These are phyloP conservation scores for Amoebophrya sp. DNA, from an alignment of 169 alveolate genomes.

Conservation along the genomic window DNA sequence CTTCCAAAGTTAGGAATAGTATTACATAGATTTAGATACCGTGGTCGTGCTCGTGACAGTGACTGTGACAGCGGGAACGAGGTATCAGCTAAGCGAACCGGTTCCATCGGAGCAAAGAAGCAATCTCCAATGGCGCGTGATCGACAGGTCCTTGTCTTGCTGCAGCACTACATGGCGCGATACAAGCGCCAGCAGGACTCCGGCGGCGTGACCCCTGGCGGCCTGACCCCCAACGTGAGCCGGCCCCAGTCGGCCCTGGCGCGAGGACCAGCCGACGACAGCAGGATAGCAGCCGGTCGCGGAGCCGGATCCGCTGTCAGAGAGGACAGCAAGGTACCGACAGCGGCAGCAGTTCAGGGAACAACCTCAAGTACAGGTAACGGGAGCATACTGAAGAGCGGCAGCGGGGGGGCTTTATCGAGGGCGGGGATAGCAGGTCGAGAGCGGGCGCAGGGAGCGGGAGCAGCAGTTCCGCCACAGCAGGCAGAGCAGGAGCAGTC, in stretches of 20 bases:
- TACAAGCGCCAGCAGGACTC: not conserved
- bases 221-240: not conserved
- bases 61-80: too few species aligned
- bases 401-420: too few species aligned
- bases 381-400: too few species aligned
- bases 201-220: not conserved
- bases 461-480: too few species aligned
- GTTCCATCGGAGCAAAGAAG: too few species aligned
- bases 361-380: too few species aligned
- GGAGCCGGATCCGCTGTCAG: not conserved
- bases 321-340: not conserved
- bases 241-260: not conserved
- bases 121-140: too few species aligned
- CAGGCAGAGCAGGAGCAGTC: not conserved
- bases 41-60: too few species aligned
- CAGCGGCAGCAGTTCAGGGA: not conserved
- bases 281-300: not conserved
- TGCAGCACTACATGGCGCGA: not conserved
- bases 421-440: too few species aligned
- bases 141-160: not conserved
- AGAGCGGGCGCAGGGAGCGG: too few species aligned
- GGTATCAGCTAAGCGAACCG: too few species aligned
- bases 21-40: not conserved
- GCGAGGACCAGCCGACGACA: not conserved
- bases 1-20: too few species aligned